Base-by-base conservation (phyloP, 805 yeast species). In the Komagataella pseudopastoris region DNA sequence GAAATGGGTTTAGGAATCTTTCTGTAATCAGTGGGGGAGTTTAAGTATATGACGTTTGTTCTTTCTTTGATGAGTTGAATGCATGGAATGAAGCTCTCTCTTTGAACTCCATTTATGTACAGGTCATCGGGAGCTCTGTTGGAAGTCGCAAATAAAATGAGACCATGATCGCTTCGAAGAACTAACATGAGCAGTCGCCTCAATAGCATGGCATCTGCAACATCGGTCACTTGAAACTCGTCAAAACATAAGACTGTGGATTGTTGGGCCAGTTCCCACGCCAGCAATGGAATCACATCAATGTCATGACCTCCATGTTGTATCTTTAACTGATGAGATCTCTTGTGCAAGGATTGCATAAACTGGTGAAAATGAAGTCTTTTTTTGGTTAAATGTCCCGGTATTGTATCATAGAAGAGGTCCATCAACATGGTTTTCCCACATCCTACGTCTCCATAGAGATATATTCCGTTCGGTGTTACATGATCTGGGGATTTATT, bases 391-490 rank as follows among this genome's bases (percentile, higher is more conserved):
- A 93, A 70, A 62, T 85, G 87, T 0, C 66, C 50, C 0, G 98
- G 97, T 16, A 91, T 76, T 0, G 96, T 88, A 18, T 78, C 71
- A 67, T 90, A 93, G 60, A 93, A 93, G 57, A 93, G 71, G 66
- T 93, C 98, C 98, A 93, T 91, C 54, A 93, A 71, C 97, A 93
- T 91, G 6, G 99, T 93, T 63, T 93, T 91, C 3, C 99, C 99
- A 66, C 98, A 90, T 1, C 99, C 99, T 46, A 93, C 99, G 65
- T 93, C 98, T 20, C 99, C 99, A 66, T 87, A 93, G 30, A 93
- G 72, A 61, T 93, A 93, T 6, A 93, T 84, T 4, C 99, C 99
- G 56, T 76, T 72, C 2, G 93, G 96, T 4, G 8, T 20, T 20
- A 39, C 48, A 22, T 18, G 52, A 47, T 24, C 51, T 48, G 47